Evolutionary conservation across 257 asterid species (phyloP).

Genomic region (Buddleja alternifolia): DNA sequence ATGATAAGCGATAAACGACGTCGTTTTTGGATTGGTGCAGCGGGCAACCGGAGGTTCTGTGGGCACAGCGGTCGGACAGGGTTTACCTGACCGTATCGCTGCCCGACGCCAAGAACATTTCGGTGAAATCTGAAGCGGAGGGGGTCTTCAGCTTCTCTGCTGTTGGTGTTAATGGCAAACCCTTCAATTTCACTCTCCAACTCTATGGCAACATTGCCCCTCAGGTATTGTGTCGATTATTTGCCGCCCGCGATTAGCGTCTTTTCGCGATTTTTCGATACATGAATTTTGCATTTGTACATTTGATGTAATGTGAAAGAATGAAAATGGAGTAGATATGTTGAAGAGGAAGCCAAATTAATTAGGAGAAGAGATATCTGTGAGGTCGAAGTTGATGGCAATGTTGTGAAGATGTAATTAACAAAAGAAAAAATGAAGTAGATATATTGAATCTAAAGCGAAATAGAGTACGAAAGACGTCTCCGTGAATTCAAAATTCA

Average conservation of each 20-base stretch:
- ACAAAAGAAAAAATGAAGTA: not conserved
- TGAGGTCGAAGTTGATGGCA: not conserved
- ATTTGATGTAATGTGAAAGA: not conserved
- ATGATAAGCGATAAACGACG: constrained; percentile 25
- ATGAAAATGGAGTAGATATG: not conserved
- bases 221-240: constrained; percentile 51
- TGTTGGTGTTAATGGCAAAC: constrained; percentile 53
- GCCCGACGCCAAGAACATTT: constrained; percentile 80
- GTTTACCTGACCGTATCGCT: constrained; percentile 76
- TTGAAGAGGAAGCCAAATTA: not conserved
- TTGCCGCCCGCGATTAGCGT: not conserved
- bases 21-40: constrained; percentile 40
- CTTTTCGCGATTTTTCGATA: not conserved
- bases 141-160: constrained; percentile 78
- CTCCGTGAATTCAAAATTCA: not conserved
- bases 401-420: not conserved
- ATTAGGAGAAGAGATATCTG: not conserved
- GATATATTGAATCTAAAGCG: not conserved
- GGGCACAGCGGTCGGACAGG: constrained; percentile 90
- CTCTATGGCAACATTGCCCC: constrained; percentile 66
- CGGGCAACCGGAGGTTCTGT: constrained; percentile 85
- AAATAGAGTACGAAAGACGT: not conserved
- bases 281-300: not conserved
- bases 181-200: constrained; percentile 63
- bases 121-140: constrained; percentile 61